These are phyloP conservation scores for Ascomycota sp. DNA, from an alignment of 2,329 filamentous ascomycete genomes.

Conservation along the genomic window DNA sequence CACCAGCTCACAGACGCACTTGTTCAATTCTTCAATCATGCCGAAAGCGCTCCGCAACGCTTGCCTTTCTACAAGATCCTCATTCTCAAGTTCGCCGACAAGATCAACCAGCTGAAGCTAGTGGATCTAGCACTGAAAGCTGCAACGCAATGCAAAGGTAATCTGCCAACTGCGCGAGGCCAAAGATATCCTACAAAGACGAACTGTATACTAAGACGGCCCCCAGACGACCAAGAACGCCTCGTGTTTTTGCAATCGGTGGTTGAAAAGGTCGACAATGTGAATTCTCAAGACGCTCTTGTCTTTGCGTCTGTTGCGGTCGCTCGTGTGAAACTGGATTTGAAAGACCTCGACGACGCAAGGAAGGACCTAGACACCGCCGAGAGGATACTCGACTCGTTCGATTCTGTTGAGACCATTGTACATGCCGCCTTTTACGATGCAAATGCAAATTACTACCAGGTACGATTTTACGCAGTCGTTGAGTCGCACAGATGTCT, in stretches of 20 bases:
- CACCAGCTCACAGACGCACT: conserved; percentile 89
- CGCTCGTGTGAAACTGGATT: conserved; percentile 64
- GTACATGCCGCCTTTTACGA: conserved; percentile 95
- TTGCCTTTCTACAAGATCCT: conserved; percentile 86
- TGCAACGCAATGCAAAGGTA: conserved; percentile 66
- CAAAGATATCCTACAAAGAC: no score
- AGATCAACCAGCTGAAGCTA: conserved; percentile 97
- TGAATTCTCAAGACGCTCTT: conserved; percentile 83
- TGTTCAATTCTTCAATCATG: conserved; percentile 68
- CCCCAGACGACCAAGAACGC: conserved; percentile 63
- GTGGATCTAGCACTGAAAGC: conserved; percentile 79
- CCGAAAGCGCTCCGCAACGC: conserved; percentile 64
- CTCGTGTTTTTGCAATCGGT: conserved; percentile 69
- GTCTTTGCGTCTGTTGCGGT: conserved; percentile 87
- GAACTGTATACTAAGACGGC: no score
- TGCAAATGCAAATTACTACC: conserved; percentile 86
- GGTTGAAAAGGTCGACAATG: conserved; percentile 74
- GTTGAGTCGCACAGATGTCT: no score
- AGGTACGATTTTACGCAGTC: no score
- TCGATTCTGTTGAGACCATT: conserved; percentile 87
- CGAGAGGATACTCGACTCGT: conserved; percentile 71
- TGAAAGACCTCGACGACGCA: conserved; percentile 63
- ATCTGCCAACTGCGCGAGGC: no score
- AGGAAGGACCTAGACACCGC: conserved; percentile 73
- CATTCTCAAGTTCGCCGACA: conserved; percentile 88